Percentiles rank a stretch among this genome's conserved stretches.
These are phyloP conservation scores for Erythrophleum ivorense DNA, from an alignment of 331 rosid genomes.

Conservation along the genomic window DNA sequence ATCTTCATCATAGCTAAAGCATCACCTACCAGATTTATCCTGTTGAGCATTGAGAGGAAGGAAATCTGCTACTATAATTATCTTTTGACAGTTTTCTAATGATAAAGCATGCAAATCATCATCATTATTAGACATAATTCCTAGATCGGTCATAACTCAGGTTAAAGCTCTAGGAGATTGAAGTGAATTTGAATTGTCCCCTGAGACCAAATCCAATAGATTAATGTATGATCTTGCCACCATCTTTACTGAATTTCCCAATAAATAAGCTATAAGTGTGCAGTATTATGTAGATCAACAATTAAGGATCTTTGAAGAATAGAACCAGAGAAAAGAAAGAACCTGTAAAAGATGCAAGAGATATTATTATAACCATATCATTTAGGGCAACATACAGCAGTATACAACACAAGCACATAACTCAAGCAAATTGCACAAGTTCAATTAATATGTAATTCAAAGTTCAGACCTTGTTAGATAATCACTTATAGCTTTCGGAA, in stretches of 20 bases:
- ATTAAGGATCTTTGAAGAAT: constrained; percentile 6
- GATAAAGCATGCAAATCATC: constrained; percentile 44
- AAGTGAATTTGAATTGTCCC: constrained; percentile 62
- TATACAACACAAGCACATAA: constrained; percentile 13
- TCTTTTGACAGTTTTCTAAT: constrained; percentile 46
- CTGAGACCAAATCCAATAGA: constrained; percentile 68
- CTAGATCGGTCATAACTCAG: constrained; percentile 57
- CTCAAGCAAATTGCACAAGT: neutral
- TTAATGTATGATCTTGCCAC: constrained; percentile 60
- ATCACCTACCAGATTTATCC: constrained; percentile 70
- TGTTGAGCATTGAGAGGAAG: constrained; percentile 72
- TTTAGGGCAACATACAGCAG: constrained; percentile 3
- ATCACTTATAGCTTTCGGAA: constrained; percentile 7
- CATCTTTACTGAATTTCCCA: constrained; percentile 48
- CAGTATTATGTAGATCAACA: constrained; percentile 16
- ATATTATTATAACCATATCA: constrained; percentile 21
- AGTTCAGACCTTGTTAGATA: constrained; percentile 1
- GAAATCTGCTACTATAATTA: constrained; percentile 66
- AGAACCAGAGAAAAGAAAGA: constrained; percentile 20
- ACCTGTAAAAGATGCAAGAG: constrained; percentile 40
- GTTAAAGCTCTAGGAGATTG: constrained; percentile 63
- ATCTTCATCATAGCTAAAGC: constrained; percentile 75
- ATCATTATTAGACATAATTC: constrained; percentile 48
- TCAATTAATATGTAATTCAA: constrained; percentile 9
- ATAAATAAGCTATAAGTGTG: constrained; percentile 7